These are phyloP conservation scores for Globisporangium recalcitrans DNA, from an alignment of 352 stramenopile genomes.

Conservation along the genomic window DNA sequence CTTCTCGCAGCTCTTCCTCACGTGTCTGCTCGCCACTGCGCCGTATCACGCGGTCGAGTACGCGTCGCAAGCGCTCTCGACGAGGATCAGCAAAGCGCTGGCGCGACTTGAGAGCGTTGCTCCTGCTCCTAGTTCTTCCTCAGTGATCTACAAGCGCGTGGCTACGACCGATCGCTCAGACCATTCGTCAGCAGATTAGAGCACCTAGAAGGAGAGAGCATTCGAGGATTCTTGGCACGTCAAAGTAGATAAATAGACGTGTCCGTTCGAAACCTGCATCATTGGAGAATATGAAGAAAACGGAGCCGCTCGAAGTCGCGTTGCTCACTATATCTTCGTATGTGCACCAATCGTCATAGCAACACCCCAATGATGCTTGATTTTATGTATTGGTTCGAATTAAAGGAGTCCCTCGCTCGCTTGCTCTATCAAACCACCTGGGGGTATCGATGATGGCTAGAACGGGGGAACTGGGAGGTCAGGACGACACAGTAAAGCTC, in stretches of 20 bases:
- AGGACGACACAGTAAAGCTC: not conserved
- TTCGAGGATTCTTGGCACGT: not conserved
- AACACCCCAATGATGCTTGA: too few relatives aligned
- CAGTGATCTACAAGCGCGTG: not conserved
- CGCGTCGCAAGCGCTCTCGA: constrained; percentile 32
- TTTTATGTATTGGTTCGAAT: too few relatives aligned
- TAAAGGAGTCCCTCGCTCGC: too few relatives aligned
- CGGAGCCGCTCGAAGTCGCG: too few relatives aligned
- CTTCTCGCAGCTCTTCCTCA: constrained; percentile 19
- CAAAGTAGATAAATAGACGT: not conserved
- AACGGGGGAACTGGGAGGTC: too few relatives aligned
- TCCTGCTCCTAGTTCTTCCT: not conserved
- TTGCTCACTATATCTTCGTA: too few relatives aligned
- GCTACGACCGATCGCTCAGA: not conserved
- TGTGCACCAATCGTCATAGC: too few relatives aligned
- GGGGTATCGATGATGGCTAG: not conserved
- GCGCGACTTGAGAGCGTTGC: not conserved
- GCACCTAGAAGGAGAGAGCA: not conserved
- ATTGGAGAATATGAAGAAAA: not conserved
- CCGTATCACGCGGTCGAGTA: constrained; percentile 39
- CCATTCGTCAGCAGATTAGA: not conserved
- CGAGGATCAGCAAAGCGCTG: constrained; percentile 19
- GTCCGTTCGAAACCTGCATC: not conserved
- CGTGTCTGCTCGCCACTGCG: constrained; percentile 21
- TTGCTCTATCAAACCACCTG: too few relatives aligned